These are phyloP conservation scores for Cajanus cajan DNA, from an alignment of 306 rosid genomes.

Conservation along the genomic window DNA sequence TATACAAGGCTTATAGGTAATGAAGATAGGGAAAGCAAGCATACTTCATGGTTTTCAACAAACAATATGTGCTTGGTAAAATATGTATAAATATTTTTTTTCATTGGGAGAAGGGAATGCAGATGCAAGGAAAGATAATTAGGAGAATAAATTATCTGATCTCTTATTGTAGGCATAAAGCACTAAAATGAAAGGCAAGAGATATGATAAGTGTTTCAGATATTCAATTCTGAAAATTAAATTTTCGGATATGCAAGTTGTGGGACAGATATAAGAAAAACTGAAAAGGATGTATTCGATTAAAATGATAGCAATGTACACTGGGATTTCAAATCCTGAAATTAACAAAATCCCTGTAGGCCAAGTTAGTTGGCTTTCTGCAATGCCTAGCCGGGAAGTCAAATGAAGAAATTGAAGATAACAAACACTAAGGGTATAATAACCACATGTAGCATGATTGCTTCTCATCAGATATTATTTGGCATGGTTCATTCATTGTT, in stretches of 20 bases:
- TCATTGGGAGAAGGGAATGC: not conserved
- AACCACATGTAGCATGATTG: not conserved
- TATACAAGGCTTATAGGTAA: not conserved
- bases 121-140: not conserved
- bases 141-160: not conserved
- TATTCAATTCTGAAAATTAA: conserved; percentile 14
- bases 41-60: not conserved
- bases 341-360: not conserved
- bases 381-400: not conserved
- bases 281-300: not conserved
- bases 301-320: not conserved
- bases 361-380: not conserved
- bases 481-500: not conserved
- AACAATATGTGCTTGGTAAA: conserved; percentile 2
- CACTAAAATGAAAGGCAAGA: conserved; percentile 4
- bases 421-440: not conserved
- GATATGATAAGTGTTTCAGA: not conserved
- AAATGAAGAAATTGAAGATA: conserved; percentile 5
- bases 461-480: not conserved
- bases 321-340: not conserved
- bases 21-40: conserved; percentile 14
- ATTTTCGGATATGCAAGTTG: not conserved
- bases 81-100: not conserved
- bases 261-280: not conserved
- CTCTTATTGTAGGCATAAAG: conserved; percentile 5